Conservation (phyloP, 345 rosid genomes). For the Gossypium australe region DNA sequence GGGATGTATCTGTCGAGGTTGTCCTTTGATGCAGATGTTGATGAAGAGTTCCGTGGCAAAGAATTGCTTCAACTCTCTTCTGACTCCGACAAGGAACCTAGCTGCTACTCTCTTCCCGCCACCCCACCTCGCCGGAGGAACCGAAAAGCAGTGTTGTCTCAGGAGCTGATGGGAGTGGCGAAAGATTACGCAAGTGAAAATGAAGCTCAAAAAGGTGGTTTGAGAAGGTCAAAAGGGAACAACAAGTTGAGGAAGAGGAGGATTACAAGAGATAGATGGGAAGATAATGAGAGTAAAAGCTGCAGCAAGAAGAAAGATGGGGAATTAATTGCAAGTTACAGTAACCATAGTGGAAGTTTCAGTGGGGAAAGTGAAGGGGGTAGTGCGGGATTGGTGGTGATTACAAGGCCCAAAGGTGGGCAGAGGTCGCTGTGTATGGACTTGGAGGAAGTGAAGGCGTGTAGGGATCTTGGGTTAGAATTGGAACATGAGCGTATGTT, state of each 20-base stretch:
- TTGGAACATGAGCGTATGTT: conserved; percentile 69
- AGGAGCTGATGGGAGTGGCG: conserved; percentile 10
- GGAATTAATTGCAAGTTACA: conserved; percentile 2
- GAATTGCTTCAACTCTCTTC: conserved; percentile 30
- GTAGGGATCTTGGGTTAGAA: conserved; percentile 86
- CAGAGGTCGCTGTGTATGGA: conserved; percentile 77
- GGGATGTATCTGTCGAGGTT: conserved; percentile 32
- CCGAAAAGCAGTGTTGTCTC: conserved; percentile 9
- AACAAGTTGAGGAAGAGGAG: conserved; percentile 34
- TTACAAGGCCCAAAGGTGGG: conserved; percentile 84
- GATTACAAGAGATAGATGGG: neutral
- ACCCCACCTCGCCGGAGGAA: conserved; percentile 33
- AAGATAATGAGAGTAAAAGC: conserved; percentile 17
- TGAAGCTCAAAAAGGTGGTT: conserved; percentile 35
- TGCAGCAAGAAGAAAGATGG: conserved; percentile 21
- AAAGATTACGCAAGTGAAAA: conserved; percentile 82
- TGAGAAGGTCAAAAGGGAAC: conserved; percentile 17
- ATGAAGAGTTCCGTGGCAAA: conserved; percentile 38
- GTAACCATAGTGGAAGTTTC: conserved; percentile 25
- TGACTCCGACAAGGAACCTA: conserved; percentile 55
- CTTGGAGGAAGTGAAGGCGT: conserved; percentile 79
- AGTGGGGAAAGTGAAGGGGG: conserved; percentile 60
- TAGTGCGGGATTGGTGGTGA: conserved; percentile 58
- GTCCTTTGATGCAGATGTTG: conserved; percentile 80
- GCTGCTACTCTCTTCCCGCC: conserved; percentile 60